Evolutionary conservation across 148 eudicot species (phyloP).

Genomic region (Cornus kousa): DNA sequence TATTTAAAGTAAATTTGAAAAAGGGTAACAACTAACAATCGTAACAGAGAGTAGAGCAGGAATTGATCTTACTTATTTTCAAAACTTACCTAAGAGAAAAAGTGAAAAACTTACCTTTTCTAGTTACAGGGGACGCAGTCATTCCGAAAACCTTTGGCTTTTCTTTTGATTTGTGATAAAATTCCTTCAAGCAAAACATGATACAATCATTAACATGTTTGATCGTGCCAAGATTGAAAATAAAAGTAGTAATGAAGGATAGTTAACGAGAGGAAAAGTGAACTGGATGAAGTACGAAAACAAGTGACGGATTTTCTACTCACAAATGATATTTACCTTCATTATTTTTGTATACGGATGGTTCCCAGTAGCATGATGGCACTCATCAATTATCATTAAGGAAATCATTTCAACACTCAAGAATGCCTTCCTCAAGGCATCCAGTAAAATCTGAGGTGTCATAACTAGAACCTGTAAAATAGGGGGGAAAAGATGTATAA

Average conservation of each 20-base stretch:
- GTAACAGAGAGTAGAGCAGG: neutral
- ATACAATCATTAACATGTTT: neutral
- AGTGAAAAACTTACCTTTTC: conserved; percentile 37
- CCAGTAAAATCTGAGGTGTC: conserved; percentile 67
- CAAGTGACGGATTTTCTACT: conserved; percentile 4
- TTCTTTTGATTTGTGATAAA: conserved; percentile 41
- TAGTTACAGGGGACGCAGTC: conserved; percentile 60
- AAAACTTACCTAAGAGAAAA: neutral
- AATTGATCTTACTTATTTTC: neutral
- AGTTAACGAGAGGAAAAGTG: neutral
- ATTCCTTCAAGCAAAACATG: conserved; percentile 39
- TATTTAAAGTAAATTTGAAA: neutral
- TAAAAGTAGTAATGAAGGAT: neutral
- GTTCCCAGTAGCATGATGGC: conserved; percentile 58
- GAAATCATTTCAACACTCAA: conserved; percentile 35
- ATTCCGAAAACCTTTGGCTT: conserved; percentile 67
- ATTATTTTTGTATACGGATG: conserved; percentile 58
- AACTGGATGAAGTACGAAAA: neutral
- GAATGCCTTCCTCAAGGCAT: conserved; percentile 55
- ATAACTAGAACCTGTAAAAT: conserved; percentile 52
- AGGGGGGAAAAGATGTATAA: neutral
- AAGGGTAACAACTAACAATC: neutral
- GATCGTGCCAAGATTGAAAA: neutral
- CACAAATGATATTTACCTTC: conserved; percentile 38
- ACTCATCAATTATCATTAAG: conserved; percentile 59